Conservation (phyloP, 129 eudicot species). For the Cynara cardunculus region DNA sequence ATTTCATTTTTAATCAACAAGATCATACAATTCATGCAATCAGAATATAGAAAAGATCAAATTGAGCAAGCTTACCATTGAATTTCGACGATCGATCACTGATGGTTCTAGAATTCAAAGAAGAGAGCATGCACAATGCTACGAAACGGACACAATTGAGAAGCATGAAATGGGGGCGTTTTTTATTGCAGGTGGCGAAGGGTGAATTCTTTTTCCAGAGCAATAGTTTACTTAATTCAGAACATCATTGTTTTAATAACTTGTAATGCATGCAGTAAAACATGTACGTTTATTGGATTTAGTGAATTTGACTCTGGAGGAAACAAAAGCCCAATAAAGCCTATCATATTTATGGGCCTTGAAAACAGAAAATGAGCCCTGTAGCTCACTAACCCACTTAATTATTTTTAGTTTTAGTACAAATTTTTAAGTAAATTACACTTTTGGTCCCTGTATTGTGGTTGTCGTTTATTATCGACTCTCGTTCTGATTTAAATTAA, state of each 20-base stretch:
- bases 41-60: not conserved
- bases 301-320: not conserved
- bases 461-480: too few relatives aligned
- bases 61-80: not conserved
- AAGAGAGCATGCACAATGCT: not conserved
- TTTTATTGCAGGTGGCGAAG: not conserved
- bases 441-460: too few relatives aligned
- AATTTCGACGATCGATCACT: not conserved
- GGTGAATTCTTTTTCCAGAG: not conserved
- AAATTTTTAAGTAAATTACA: too few relatives aligned
- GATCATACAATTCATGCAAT: not conserved
- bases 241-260: not conserved
- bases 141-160: not conserved
- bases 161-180: not conserved
- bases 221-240: not conserved
- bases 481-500: too few relatives aligned
- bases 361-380: not conserved
- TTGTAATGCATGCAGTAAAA: not conserved
- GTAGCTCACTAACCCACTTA: not conserved
- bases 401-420: too few relatives aligned
- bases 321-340: not conserved
- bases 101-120: not conserved
- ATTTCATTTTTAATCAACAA: not conserved
- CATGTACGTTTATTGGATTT: not conserved
- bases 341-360: not conserved